Evolutionary conservation across 2,329 filamentous ascomycete species (phyloP).

Genomic region (Tolypocladium amazonense): DNA sequence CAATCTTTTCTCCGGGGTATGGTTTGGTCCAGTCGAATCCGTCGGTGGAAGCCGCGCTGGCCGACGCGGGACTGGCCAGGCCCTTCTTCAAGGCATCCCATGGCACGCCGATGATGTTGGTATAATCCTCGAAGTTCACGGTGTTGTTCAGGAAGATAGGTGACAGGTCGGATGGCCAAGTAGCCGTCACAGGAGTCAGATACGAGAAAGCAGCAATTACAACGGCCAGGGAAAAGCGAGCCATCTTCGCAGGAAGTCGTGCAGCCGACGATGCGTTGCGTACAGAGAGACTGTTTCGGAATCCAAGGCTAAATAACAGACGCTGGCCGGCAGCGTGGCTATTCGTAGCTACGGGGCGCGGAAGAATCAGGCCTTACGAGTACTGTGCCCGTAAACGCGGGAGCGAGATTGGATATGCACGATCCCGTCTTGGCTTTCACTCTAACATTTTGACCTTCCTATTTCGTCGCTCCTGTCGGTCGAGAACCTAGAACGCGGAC

Average conservation of each 20-base stretch:
- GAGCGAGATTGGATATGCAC: too few relatives aligned
- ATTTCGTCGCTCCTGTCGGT: not conserved
- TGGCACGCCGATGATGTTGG: not conserved
- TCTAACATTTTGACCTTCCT: not conserved
- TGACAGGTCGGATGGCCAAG: not conserved
- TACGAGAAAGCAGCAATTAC: not conserved
- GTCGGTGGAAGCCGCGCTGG: not conserved
- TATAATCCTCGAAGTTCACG: not conserved
- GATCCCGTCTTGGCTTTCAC: not conserved
- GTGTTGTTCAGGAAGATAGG: not conserved
- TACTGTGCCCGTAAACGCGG: too few relatives aligned
- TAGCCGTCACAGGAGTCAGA: not conserved
- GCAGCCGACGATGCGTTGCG: not conserved
- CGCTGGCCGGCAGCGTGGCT: too few relatives aligned
- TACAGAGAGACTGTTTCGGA: not conserved
- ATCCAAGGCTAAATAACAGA: not conserved
- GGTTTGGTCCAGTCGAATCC: not conserved
- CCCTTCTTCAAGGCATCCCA: not conserved
- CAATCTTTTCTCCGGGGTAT: not conserved
- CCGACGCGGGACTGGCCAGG: not conserved
- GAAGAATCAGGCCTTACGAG: too few relatives aligned
- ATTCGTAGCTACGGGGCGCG: too few relatives aligned
- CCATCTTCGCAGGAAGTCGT: not conserved
- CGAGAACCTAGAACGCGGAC: too few relatives aligned
- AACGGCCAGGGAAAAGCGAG: not conserved